Evolutionary conservation across 805 yeast species (phyloP).

Genomic region (Myxozyma geophila): DNA sequence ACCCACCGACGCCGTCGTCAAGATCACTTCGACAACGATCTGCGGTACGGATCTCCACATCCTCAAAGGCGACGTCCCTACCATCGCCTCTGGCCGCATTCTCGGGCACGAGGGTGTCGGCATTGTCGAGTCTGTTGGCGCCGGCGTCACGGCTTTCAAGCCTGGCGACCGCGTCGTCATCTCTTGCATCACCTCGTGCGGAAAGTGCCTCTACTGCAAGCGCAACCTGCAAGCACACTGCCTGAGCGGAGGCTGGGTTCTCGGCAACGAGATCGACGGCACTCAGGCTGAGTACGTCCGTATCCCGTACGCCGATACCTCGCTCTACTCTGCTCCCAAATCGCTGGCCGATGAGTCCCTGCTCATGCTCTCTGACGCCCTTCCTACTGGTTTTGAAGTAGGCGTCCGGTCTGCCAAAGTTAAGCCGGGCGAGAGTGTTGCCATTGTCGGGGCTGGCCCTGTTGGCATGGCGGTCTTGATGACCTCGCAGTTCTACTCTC

Average conservation of each 20-base stretch:
- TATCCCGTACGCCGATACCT: constrained; percentile 59
- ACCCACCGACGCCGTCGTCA: constrained; percentile 52
- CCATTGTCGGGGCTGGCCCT: constrained; percentile 34
- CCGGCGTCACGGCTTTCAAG: constrained; percentile 44
- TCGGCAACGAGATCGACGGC: constrained; percentile 50
- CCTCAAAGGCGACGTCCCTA: constrained; percentile 51
- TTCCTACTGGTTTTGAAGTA: constrained; percentile 34
- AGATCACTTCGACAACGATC: constrained; percentile 54
- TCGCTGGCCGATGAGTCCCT: constrained; percentile 26
- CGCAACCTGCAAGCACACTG: constrained; percentile 39
- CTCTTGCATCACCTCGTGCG: constrained; percentile 62
- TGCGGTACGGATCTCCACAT: constrained; percentile 63
- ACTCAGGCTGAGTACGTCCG: constrained; percentile 68
- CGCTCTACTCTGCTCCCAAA: constrained; percentile 53
- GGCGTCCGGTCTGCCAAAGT: constrained; percentile 27
- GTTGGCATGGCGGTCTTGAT: constrained; percentile 31
- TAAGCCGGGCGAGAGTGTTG: constrained; percentile 28
- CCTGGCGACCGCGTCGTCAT: constrained; percentile 56
- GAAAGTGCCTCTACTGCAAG: constrained; percentile 60
- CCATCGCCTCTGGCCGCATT: constrained; percentile 48
- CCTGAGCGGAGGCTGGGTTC: constrained; percentile 43
- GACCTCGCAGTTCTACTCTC: constrained; percentile 33
- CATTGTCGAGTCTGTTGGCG: constrained; percentile 50
- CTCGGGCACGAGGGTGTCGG: constrained; percentile 54
- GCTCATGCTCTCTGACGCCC: constrained; percentile 34